Percentiles rank a stretch among this genome's conserved stretches.
These are phyloP conservation scores for Borealophlyctis nickersoniae DNA, from an alignment of 192 early-diverging fungal genomes.

Conservation along the genomic window DNA sequence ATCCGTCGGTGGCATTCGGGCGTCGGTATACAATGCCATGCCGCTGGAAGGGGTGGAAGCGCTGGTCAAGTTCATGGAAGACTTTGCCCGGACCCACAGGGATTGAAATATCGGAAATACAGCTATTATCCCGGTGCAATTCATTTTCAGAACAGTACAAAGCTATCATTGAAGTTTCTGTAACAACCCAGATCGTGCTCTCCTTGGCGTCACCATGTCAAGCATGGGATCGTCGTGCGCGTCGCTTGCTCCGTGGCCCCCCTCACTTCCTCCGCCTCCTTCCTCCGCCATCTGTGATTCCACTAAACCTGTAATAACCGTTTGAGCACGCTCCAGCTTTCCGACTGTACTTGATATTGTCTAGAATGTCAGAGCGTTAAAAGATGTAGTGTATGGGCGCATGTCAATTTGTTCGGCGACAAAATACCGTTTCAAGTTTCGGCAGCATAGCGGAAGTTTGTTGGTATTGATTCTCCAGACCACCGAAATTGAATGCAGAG, in stretches of 20 bases:
- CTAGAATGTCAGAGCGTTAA: not conserved
- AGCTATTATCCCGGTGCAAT: too few species aligned
- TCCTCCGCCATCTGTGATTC: too few species aligned
- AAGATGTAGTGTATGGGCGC: not conserved
- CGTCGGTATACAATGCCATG: constrained; percentile 91
- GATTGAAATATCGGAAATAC: too few species aligned
- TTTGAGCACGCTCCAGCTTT: not conserved
- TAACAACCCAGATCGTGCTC: not conserved
- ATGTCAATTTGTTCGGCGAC: too few species aligned
- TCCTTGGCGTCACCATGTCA: not conserved
- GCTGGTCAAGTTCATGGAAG: constrained; percentile 76
- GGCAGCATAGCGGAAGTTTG: too few species aligned
- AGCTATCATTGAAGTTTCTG: not conserved
- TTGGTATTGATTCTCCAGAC: too few species aligned
- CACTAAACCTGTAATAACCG: too few species aligned
- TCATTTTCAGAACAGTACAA: too few species aligned
- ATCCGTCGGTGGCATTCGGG: constrained; percentile 87
- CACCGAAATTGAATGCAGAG: too few species aligned
- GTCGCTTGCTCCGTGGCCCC: not conserved
- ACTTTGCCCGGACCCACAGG: constrained; percentile 69
- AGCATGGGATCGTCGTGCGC: not conserved
- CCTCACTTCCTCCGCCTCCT: not conserved
- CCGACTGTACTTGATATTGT: not conserved
- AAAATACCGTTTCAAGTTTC: too few species aligned
- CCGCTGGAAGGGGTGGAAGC: constrained; percentile 75